phyloP scores from a whole-genome alignment of 2,329 filamentous ascomycete species.

The Mycosphaerella arachidis region DNA sequence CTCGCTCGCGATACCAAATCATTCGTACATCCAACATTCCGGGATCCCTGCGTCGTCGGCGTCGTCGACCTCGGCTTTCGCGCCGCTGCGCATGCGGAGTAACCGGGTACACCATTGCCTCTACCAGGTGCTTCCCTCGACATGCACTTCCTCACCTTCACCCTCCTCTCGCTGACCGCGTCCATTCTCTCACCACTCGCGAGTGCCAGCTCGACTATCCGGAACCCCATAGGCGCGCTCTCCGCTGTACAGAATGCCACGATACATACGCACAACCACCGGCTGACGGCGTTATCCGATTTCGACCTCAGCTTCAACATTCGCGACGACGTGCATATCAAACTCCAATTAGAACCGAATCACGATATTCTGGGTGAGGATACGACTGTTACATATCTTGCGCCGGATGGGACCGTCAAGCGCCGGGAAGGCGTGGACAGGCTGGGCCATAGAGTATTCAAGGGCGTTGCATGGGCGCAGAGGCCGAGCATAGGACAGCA shows the following conservation, averaged over 20 bases:
- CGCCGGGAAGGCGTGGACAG: slow-evolving; percentile 67
- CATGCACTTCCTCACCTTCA: slow-evolving; percentile 17
- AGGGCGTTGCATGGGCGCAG: slow-evolving; percentile 69
- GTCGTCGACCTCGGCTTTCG: background rate
- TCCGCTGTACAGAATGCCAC: slow-evolving; percentile 67
- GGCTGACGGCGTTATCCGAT: slow-evolving; percentile 71
- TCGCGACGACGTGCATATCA: slow-evolving; percentile 62
- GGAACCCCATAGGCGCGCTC: slow-evolving; percentile 73
- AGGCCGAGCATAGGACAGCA: slow-evolving; percentile 46
- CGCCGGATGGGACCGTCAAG: slow-evolving; percentile 63
- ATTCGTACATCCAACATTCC: background rate
- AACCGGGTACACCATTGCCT: background rate
- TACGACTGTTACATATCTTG: slow-evolving; percentile 69
- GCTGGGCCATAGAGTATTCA: slow-evolving; percentile 74
- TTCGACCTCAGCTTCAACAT: slow-evolving; percentile 84
- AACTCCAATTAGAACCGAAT: slow-evolving; percentile 81
- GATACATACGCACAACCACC: slow-evolving; percentile 73
- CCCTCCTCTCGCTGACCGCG: slow-evolving; percentile 18
- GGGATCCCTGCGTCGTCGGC: background rate
- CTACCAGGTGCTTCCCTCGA: background rate
- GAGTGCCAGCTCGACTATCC: slow-evolving; percentile 54
- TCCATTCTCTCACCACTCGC: slow-evolving; percentile 19
- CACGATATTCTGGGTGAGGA: slow-evolving; percentile 79
- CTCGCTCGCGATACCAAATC: background rate
- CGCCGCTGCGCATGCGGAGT: background rate